A percentile compares a stretch with the other conserved stretches of the same genome.
Conservation (phyloP, 2,329 filamentous ascomycete species). For the Rutstroemia sp. region DNA sequence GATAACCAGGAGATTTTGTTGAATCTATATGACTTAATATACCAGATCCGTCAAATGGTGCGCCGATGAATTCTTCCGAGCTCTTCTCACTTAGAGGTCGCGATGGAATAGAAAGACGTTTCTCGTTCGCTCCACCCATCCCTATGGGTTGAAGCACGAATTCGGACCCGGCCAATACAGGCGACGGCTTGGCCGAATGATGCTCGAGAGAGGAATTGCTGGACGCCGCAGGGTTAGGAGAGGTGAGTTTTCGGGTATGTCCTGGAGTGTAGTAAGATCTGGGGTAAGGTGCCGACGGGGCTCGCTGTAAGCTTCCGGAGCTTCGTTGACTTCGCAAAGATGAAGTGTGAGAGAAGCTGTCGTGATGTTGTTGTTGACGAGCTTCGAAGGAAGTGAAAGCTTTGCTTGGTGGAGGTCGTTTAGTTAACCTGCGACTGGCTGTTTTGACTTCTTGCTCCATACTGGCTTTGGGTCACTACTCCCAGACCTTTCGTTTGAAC, state of each 20-base stretch:
- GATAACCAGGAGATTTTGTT: slow-evolving; percentile 27
- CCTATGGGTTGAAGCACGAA: slow-evolving; percentile 15
- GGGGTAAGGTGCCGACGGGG: slow-evolving; percentile 49
- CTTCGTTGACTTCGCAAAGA: slow-evolving; percentile 56
- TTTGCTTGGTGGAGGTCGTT: slow-evolving; percentile 38
- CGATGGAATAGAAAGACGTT: slow-evolving; percentile 32
- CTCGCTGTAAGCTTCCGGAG: slow-evolving; percentile 54
- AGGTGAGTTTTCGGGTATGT: slow-evolving; percentile 34
- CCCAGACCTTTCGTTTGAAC: slow-evolving; percentile 11
- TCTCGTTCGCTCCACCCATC: slow-evolving; percentile 17
- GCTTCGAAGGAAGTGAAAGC: slow-evolving; percentile 39
- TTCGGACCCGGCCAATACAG: slow-evolving; percentile 23
- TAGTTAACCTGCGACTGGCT: slow-evolving; percentile 48
- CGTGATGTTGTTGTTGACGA: slow-evolving; percentile 36
- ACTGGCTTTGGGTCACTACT: slow-evolving; percentile 9
- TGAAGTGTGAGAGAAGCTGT: slow-evolving; percentile 34
- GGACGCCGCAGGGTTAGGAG: slow-evolving; percentile 37
- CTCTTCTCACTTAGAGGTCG: slow-evolving; percentile 37
- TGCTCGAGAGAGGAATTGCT: slow-evolving; percentile 30
- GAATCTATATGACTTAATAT: slow-evolving; percentile 54
- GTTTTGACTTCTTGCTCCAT: slow-evolving; percentile 26
- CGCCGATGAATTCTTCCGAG: slow-evolving; percentile 55
- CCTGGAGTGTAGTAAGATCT: slow-evolving; percentile 21
- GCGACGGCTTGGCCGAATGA: slow-evolving; percentile 25
- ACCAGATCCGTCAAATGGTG: slow-evolving; percentile 56